These are phyloP conservation scores for Plasmodium blacklocki DNA, from an alignment of 169 alveolate species.

Conservation along the genomic window DNA sequence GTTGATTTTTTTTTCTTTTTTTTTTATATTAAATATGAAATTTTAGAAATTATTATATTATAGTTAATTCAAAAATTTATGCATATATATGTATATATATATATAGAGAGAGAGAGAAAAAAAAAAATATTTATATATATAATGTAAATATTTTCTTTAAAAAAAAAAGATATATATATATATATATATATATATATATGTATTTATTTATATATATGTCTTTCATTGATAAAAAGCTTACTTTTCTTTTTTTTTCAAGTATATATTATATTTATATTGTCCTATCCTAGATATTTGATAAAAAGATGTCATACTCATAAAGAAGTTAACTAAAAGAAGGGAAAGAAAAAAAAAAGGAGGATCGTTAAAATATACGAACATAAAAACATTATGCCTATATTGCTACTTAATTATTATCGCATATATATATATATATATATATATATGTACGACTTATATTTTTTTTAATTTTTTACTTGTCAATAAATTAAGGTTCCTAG, in stretches of 20 bases:
- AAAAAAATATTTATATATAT: no score
- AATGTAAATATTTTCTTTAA: no score
- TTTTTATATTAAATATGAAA: background rate
- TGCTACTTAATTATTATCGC: background rate
- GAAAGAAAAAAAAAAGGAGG: background rate
- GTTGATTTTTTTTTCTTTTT: no score
- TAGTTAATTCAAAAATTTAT: no score
- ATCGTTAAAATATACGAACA: background rate
- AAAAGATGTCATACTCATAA: slow-evolving; percentile 72
- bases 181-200: background rate
- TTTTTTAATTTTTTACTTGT: slow-evolving; percentile 38
- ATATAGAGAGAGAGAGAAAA: background rate
- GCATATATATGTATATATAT: background rate
- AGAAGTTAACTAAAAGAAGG: slow-evolving; percentile 45
- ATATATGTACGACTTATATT: background rate
- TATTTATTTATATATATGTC: background rate
- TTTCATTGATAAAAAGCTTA: background rate
- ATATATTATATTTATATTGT: slow-evolving; percentile 26
- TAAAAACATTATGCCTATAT: background rate
- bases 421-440: background rate
- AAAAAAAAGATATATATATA: background rate
- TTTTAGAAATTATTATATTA: no score
- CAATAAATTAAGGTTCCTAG: slow-evolving; percentile 45
- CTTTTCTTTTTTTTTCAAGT: slow-evolving; percentile 7
- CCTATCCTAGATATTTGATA: slow-evolving; percentile 64